Percentiles rank a stretch among this genome's conserved stretches.
Evolutionary conservation across 768 basidiomycete genomes (phyloP).

Genomic region (Porphyrellus cyaneotinctus): DNA sequence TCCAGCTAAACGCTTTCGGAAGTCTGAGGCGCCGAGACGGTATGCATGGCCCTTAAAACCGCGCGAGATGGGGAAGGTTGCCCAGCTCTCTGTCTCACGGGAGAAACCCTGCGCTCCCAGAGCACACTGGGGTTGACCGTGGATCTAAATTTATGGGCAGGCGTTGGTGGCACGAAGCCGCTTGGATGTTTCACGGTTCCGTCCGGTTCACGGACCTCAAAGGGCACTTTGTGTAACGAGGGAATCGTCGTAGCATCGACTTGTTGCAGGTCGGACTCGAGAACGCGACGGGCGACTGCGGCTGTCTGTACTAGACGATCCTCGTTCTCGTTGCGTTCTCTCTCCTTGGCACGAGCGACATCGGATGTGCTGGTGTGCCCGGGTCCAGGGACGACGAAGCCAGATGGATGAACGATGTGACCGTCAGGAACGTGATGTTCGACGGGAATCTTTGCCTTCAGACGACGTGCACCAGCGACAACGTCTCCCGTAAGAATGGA

Average conservation of each 20-base stretch:
- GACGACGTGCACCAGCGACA: slow-evolving; percentile 27
- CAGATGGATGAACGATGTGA: slow-evolving; percentile 24
- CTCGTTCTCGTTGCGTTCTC: slow-evolving; percentile 17
- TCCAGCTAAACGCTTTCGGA: slow-evolving; percentile 12
- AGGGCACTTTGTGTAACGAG: slow-evolving; percentile 38
- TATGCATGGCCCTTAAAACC: slow-evolving; percentile 24
- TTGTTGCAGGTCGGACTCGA: slow-evolving; percentile 28
- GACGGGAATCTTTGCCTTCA: slow-evolving; percentile 26
- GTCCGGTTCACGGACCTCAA: slow-evolving; percentile 36
- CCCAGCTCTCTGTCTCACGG: slow-evolving; percentile 4
- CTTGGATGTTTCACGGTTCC: slow-evolving; percentile 39
- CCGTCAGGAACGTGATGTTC: slow-evolving; percentile 21
- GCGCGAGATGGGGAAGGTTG: slow-evolving; percentile 13
- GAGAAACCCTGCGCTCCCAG: slow-evolving; percentile 19
- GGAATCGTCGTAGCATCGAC: slow-evolving; percentile 25
- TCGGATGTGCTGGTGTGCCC: slow-evolving; percentile 26
- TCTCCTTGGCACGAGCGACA: slow-evolving; percentile 24
- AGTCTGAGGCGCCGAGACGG: neutral
- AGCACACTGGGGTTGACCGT: slow-evolving; percentile 5
- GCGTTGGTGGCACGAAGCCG: slow-evolving; percentile 43
- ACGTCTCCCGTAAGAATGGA: slow-evolving; percentile 23
- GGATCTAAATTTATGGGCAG: slow-evolving; percentile 34
- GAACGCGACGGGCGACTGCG: slow-evolving; percentile 30
- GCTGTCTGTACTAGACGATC: slow-evolving; percentile 28
- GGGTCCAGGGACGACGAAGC: slow-evolving; percentile 29